Conservation (phyloP, 2,329 filamentous ascomycete species). For the Thielaviopsis populi region DNA sequence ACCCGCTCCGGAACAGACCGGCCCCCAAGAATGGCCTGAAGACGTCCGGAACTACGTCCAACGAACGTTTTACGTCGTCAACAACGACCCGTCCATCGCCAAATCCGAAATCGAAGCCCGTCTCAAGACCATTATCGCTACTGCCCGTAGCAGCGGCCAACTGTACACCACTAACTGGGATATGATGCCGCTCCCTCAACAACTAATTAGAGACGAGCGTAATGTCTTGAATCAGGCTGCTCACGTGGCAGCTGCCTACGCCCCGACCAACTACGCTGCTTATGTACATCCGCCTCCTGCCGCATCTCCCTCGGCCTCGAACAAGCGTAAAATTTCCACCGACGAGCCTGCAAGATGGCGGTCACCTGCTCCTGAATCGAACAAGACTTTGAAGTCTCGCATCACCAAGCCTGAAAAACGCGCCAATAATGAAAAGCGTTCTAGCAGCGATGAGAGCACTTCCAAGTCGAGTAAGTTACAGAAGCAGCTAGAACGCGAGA, state of each 20-base stretch:
- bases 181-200: conserved; percentile 66
- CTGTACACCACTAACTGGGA: conserved; percentile 72
- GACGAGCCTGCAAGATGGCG: conserved; percentile 45
- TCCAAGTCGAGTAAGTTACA: conserved; percentile 71
- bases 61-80: conserved; percentile 66
- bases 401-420: conserved; percentile 28
- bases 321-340: conserved; percentile 32
- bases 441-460: conserved; percentile 31
- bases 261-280: conserved; percentile 19
- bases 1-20: conserved; percentile 20
- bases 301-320: conserved; percentile 20
- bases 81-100: conserved; percentile 47
- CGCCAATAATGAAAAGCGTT: conserved; percentile 25
- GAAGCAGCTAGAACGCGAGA: conserved; percentile 68
- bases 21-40: conserved; percentile 56
- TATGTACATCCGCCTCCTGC: conserved; percentile 18
- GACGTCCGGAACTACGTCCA: conserved; percentile 81
- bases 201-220: conserved; percentile 63
- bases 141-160: conserved; percentile 57
- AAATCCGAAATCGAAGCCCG: conserved; percentile 65
- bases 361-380: conserved; percentile 7
- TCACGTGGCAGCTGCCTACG: conserved; percentile 13
- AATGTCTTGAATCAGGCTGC: conserved; percentile 1
- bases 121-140: conserved; percentile 71
- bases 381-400: conserved; percentile 18